Evolutionary conservation across 2,329 filamentous ascomycete species (phyloP).

Genomic region (Lachnellula hyalina): DNA sequence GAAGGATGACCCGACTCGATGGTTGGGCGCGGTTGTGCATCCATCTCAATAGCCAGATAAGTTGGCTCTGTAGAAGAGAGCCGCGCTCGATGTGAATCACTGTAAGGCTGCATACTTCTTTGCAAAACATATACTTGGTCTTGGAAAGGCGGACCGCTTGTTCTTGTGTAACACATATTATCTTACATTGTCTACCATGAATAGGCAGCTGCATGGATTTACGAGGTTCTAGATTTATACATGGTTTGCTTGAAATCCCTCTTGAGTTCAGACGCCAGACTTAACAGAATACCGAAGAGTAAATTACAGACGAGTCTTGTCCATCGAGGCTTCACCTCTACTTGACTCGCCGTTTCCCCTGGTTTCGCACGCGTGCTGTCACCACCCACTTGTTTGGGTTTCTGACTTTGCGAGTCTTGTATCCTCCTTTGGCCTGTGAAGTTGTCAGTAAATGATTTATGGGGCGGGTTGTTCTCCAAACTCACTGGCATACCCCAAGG

Average conservation of each 20-base stretch:
- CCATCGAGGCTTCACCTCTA: slow-evolving; percentile 28
- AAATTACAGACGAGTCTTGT: not conserved
- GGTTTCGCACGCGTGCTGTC: slow-evolving; percentile 75
- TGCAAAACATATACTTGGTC: not conserved
- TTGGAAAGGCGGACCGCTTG: not conserved
- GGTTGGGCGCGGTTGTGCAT: not conserved
- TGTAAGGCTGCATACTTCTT: not conserved
- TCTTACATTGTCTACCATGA: slow-evolving; percentile 2
- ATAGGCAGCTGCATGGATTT: not conserved
- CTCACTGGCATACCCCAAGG: slow-evolving; percentile 94
- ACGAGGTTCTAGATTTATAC: slow-evolving; percentile 5
- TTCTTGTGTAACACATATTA: not conserved
- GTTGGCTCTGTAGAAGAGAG: not conserved
- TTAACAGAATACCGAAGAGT: not conserved
- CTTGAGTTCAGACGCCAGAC: not conserved
- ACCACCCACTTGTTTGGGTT: slow-evolving; percentile 93
- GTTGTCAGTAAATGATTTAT: slow-evolving; percentile 27
- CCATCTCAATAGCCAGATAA: not conserved
- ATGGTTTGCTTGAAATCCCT: not conserved
- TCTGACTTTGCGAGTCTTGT: slow-evolving; percentile 84
- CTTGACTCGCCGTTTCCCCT: slow-evolving; percentile 79
- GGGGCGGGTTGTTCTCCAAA: slow-evolving; percentile 24
- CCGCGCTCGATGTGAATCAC: not conserved
- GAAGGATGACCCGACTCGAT: not conserved
- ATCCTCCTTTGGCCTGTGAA: slow-evolving; percentile 68